A percentile compares a stretch with the other conserved stretches of the same genome.
These are phyloP conservation scores for Coemansia aciculifera DNA, from an alignment of 192 early-diverging fungal species.

Conservation along the genomic window DNA sequence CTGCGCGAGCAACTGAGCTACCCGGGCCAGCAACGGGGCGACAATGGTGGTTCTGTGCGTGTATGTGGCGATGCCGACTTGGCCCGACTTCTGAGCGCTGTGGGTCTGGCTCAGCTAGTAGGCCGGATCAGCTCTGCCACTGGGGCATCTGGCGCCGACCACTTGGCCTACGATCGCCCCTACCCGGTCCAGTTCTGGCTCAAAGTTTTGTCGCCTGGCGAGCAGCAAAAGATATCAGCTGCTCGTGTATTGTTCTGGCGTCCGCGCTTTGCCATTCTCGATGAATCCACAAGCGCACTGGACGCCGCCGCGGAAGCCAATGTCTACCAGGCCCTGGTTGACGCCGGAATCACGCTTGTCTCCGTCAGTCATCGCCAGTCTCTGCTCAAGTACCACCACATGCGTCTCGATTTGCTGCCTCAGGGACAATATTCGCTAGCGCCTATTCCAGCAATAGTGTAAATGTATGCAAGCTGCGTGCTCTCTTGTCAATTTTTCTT, in stretches of 20 bases:
- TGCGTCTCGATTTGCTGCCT: slow-evolving; percentile 43
- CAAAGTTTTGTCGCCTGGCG: slow-evolving; percentile 73
- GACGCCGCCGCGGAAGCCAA: slow-evolving; percentile 55
- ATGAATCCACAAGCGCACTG: slow-evolving; percentile 71
- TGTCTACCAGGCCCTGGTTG: slow-evolving; percentile 62
- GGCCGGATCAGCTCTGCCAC: slow-evolving; percentile 14
- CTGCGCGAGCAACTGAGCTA: slow-evolving; percentile 68
- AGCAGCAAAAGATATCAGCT: slow-evolving; percentile 71
- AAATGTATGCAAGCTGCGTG: slow-evolving; percentile 5
- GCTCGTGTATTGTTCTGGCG: slow-evolving; percentile 67
- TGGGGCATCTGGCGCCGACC: background rate
- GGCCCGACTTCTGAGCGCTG: slow-evolving; percentile 11
- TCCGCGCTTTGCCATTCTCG: slow-evolving; percentile 74
- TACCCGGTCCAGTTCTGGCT: slow-evolving; percentile 56
- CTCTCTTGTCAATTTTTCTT: background rate
- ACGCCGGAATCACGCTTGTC: slow-evolving; percentile 78
- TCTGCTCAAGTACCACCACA: slow-evolving; percentile 57
- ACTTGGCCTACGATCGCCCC: slow-evolving; percentile 31
- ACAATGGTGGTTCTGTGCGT: background rate
- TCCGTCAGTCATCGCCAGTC: slow-evolving; percentile 81
- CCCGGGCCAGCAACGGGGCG: slow-evolving; percentile 43
- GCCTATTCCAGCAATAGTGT: background rate
- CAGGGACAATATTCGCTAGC: slow-evolving; percentile 31
- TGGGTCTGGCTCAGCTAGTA: slow-evolving; percentile 32
- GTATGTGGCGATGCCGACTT: slow-evolving; percentile 37